Evolutionary conservation across 2,329 filamentous ascomycete species (phyloP).

Genomic region (Sphaerulina musiva): DNA sequence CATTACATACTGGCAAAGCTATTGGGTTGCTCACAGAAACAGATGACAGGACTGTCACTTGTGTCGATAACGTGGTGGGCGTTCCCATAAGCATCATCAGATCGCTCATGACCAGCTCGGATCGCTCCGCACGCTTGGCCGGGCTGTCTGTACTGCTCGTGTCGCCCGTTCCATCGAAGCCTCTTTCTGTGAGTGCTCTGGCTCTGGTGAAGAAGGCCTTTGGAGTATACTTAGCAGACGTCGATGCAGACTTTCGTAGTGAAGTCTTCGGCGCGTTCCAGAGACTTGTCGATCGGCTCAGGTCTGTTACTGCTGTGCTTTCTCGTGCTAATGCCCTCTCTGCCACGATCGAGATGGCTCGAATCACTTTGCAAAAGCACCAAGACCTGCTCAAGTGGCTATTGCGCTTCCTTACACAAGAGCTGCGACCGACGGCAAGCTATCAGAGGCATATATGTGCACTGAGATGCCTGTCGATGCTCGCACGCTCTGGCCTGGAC

Average conservation of each 20-base stretch:
- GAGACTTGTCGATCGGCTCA: constrained; percentile 68
- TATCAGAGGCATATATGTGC: constrained; percentile 86
- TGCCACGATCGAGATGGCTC: neutral
- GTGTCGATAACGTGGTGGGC: constrained; percentile 43
- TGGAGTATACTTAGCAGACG: constrained; percentile 68
- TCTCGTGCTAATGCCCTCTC: constrained; percentile 7
- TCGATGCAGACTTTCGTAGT: constrained; percentile 78
- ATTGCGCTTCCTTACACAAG: constrained; percentile 60
- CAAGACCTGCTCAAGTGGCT: constrained; percentile 66
- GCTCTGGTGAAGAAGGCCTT: constrained; percentile 59
- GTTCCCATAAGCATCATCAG: constrained; percentile 43
- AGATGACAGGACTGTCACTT: constrained; percentile 15
- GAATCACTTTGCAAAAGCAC: constrained; percentile 10
- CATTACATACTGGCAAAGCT: constrained; percentile 43
- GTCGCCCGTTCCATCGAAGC: constrained; percentile 66
- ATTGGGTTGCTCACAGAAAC: constrained; percentile 40
- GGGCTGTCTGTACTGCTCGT: constrained; percentile 73
- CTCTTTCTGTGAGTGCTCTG: constrained; percentile 60
- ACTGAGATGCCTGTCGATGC: constrained; percentile 60
- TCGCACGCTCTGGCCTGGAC: constrained; percentile 66
- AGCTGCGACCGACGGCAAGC: constrained; percentile 73
- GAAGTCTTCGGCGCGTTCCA: constrained; percentile 70
- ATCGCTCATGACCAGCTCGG: constrained; percentile 34
- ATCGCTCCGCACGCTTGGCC: constrained; percentile 59
- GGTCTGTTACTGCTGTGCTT: constrained; percentile 57